Base-by-base conservation (phyloP, 331 rosid genomes). In the Quercus phellos region DNA sequence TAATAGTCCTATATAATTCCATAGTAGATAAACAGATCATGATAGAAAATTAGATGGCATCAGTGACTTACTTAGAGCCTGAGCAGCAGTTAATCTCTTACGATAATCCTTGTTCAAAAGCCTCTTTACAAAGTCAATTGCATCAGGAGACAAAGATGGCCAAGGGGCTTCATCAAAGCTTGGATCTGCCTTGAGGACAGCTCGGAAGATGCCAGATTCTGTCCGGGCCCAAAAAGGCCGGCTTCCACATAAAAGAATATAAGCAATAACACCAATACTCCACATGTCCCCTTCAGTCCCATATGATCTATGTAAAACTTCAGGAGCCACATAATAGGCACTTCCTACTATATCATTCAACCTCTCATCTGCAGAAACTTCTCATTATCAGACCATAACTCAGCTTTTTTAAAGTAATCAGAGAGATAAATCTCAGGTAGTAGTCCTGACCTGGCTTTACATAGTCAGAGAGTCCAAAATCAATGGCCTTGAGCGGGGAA, bases 151-250 rank as follows among this genome's bases (percentile, higher is more conserved):
- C 86, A 93, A 77, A 77, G 93, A 85, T 30, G 98, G 97, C 98
- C 98, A 93, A 74, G 98, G 98, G 73, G 92, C 81, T 81, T 94
- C 98, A 21, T 94, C 97, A 50, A 91, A 94, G 84, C 89, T 85
- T 17, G 96, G 98, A 85, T 90, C 98, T 4, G 94, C 91, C 88
- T 92, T 91, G 60, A 94, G 84, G 68, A 93, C 96, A 27, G 98
- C 87, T 68, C 94, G 91, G 67, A 93, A 93, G 71, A 93, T 93
- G 34, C 98, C 98, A 46, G 98, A 93, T 75, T 94, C 98, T 6
- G 94, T 90, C 75, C 97, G 87, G n/a, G 98, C 96, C 98, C 98
- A 94, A 85, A 94, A 94, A 4, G 97, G 98, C 0, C 98, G 86
- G 75, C 98, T 94, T 81, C 98, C 98, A 67, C 98, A 94, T 75